Evolutionary conservation across 148 eudicot genomes (phyloP).

Genomic region (Linanthus parryae): DNA sequence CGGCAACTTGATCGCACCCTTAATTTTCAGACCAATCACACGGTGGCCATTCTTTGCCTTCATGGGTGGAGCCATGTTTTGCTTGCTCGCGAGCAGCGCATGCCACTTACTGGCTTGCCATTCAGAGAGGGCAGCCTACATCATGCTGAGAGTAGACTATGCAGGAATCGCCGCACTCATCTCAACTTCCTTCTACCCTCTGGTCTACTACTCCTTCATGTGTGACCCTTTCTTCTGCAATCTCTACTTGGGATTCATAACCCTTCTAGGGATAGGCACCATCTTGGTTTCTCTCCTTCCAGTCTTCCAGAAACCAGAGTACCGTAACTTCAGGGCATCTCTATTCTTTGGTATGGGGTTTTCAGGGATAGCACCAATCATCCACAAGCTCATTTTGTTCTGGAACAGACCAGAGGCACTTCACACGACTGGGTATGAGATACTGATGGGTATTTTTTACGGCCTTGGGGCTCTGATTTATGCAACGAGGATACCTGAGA

Average conservation of each 20-base stretch:
- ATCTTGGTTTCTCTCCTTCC: conserved; percentile 71
- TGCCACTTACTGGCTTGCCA: conserved; percentile 89
- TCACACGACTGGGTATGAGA: conserved; percentile 75
- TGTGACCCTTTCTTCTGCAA: conserved; percentile 84
- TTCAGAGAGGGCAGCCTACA: conserved; percentile 65
- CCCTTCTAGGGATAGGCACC: conserved; percentile 57
- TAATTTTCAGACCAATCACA: conserved; percentile 60
- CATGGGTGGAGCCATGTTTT: conserved; percentile 95
- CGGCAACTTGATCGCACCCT: conserved; percentile 64
- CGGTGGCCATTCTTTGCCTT: conserved; percentile 94
- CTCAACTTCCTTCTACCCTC: conserved; percentile 90
- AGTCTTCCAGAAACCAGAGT: conserved; percentile 64
- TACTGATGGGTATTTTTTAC: conserved; percentile 78
- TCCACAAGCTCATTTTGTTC: conserved; percentile 72
- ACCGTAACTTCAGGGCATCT: conserved; percentile 44
- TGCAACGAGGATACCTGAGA: conserved; percentile 72
- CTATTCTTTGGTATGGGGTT: conserved; percentile 83
- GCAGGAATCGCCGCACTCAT: conserved; percentile 94
- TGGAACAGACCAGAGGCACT: conserved; percentile 78
- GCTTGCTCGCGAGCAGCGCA: conserved; percentile 80
- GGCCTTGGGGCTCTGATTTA: conserved; percentile 77
- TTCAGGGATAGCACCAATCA: conserved; percentile 60
- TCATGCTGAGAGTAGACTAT: conserved; percentile 84
- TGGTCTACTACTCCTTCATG: conserved; percentile 96
- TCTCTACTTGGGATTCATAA: conserved; percentile 80